Evolutionary conservation across 306 rosid species (phyloP).

Genomic region (Casuarina cunninghamiana): DNA sequence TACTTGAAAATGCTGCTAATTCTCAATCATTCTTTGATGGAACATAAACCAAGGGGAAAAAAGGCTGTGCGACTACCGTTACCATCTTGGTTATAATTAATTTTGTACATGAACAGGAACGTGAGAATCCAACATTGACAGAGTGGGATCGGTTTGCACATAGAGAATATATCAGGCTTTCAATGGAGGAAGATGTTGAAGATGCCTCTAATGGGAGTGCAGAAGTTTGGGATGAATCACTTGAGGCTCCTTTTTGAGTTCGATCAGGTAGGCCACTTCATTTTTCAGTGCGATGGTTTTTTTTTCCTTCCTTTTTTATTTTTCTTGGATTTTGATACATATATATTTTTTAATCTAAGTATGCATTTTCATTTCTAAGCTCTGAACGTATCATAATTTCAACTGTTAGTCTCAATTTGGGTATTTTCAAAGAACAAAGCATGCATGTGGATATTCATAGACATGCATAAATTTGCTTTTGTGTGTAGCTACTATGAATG

Average conservation of each 20-base stretch:
- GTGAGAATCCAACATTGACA: conserved; percentile 98
- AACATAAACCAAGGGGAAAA: background rate
- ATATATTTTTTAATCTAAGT: background rate
- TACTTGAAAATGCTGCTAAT: conserved; percentile 28
- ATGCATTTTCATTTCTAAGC: background rate
- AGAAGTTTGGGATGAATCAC: conserved; percentile 99
- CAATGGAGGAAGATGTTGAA: conserved; percentile 99
- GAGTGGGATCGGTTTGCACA: conserved; percentile 99
- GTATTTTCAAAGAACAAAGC: background rate
- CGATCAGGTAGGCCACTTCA: conserved; percentile 43
- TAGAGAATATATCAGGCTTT: conserved; percentile 98
- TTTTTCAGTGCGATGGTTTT: conserved; percentile 20
- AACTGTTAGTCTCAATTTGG: background rate
- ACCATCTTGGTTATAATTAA: conserved; percentile 29
- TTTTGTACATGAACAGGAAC: conserved; percentile 68
- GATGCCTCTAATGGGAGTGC: conserved; percentile 99
- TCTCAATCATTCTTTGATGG: background rate
- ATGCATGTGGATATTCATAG: background rate
- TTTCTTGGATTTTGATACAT: background rate
- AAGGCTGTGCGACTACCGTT: background rate
- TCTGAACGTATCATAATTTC: background rate
- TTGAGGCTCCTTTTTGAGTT: conserved; percentile 92
- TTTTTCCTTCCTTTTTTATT: background rate
- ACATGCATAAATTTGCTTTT: background rate
- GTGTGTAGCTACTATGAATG: background rate